Evolutionary conservation across 805 yeast genomes (phyloP), one percentile per base, ranked within the genome.

Genomic region (Cyberlindnera saturnus): DNA sequence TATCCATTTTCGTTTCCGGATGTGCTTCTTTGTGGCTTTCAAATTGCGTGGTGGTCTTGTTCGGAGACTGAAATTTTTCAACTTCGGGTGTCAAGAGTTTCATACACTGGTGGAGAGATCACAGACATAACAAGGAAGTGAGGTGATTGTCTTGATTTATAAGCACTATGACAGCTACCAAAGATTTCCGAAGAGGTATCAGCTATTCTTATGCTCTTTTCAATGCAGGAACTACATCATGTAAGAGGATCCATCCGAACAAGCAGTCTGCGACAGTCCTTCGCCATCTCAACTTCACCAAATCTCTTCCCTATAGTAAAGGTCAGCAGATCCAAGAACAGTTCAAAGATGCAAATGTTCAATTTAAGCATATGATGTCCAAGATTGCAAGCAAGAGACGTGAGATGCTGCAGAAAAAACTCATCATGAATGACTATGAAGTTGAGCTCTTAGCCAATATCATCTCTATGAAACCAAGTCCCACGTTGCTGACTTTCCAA

Each of bases 401-500:
- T 9, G 67, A 66, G 34, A 55, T 76, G 18, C 62, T 61, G 3
- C 56, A 56, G 2, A 71, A 71, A 51, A 71, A 72, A 13, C 55
- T 64, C 32, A 59, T 61, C 3, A 50, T 78, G 33, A 70, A 70
- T 41, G 73, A 71, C 5, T 69, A 71, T 46, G 85, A 79, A 48
- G 62, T 66, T 36, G 66, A 57, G 14, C 57, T 78, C 19, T 46
- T 79, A 26, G 59, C 65, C 14, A 70, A 69, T 39, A 70, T 76
- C 17, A 38, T 70, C n/a, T 49, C 57, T 1, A 61, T 67, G 71
- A 74, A 75, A 49, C 84, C 87, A 2, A 64, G 67, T 30, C 91
- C 96, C 0, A 73, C 82, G 0, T 62, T 90, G 5, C 65, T 91
- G 14, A 83, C 96, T 1, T 89, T 88, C 65, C 90, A 93, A 58